Evolutionary conservation across 192 early-diverging fungal genomes (phyloP), one percentile per base, ranked within the genome.

Genomic region (Coemansia sp.): DNA sequence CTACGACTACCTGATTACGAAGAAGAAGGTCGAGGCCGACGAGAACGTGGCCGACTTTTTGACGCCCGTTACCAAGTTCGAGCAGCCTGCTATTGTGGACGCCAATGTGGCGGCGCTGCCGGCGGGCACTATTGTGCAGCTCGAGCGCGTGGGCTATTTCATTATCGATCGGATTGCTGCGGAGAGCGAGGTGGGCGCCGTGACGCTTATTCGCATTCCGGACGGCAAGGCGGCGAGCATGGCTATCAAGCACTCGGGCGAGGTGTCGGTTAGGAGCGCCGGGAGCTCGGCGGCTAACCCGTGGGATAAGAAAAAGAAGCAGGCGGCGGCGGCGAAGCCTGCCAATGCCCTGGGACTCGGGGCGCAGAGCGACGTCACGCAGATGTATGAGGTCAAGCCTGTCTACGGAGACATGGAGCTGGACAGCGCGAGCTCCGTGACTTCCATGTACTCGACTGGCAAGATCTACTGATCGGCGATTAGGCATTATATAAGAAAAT

Each of bases 1-100:
- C 77, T 98, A 93, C 75, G 96, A 98, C 76, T 98, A 98, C 69
- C 79, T 99, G 73, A 95, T 98, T 70, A 99, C 91, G 58, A 98
- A 98, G 88, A 93, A 93, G 86, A 95, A 97, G 86, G 74, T 97
- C 1, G 97, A 98, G 75, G 94, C 95, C 56, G 91, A 87, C 48
- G 97, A 98, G 68, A 82, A 89, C 0, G 73, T 98, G 31, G 75
- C 85, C 68, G 90, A 97, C 65, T 86, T 90, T 21, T 66, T 97
- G 26, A 97, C 94, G 16, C 90, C 91, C 1, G 86, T 87, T 3
- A 91, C 90, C 21, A 93, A 95, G 72, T 99, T 94, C 79, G 88
- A 83, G 60, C 76, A 77, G 4, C 25, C 73, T 8, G 89, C 84
- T 14, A 60, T 92, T 61, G 88, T 86, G 23, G 92, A 93, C 68